A percentile compares a stretch with the other conserved stretches of the same genome.
These are phyloP conservation scores for Achlya hypogyna DNA, from an alignment of 352 stramenopile genomes.

Conservation along the genomic window DNA sequence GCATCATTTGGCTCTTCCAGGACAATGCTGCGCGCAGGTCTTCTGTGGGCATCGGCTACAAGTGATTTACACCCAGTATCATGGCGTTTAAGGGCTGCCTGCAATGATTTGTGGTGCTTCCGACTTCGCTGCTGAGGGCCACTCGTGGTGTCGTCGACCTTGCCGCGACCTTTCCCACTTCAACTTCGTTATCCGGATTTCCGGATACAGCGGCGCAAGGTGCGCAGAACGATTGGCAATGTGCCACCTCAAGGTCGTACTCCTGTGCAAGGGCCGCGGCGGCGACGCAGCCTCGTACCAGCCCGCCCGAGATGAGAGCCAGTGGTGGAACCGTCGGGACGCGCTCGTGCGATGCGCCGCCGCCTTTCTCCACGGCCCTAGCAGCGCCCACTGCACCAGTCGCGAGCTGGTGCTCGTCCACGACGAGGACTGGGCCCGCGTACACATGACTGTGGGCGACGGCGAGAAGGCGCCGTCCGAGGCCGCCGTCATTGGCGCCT, in stretches of 20 bases:
- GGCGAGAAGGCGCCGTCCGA: not conserved
- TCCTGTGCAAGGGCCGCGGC: slow-evolving; percentile 12
- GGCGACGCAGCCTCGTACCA: slow-evolving; percentile 12
- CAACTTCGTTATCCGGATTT: not conserved
- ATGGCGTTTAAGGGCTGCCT: too few species aligned
- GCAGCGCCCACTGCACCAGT: slow-evolving; percentile 1
- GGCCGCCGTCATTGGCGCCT: not conserved
- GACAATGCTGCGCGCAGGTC: too few species aligned
- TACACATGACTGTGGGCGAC: not conserved
- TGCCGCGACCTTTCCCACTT: too few species aligned
- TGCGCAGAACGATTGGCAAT: not conserved
- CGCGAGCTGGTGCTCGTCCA: slow-evolving; percentile 12
- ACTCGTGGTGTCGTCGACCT: too few species aligned
- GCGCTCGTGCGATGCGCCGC: slow-evolving; percentile 8
- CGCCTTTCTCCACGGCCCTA: slow-evolving; percentile 8
- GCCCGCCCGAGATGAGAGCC: slow-evolving; percentile 6
- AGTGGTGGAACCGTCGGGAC: slow-evolving; percentile 17
- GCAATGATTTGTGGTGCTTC: too few species aligned
- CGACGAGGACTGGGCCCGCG: slow-evolving; percentile 10
- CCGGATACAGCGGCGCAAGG: not conserved
- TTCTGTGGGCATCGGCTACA: too few species aligned
- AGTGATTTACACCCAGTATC: too few species aligned
- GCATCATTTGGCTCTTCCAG: too few species aligned
- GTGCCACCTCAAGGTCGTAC: slow-evolving; percentile 14
- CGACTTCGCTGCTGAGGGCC: too few species aligned